Conservation (phyloP, 1,139 yeast species). For the Debaryomyces udenii region DNA sequence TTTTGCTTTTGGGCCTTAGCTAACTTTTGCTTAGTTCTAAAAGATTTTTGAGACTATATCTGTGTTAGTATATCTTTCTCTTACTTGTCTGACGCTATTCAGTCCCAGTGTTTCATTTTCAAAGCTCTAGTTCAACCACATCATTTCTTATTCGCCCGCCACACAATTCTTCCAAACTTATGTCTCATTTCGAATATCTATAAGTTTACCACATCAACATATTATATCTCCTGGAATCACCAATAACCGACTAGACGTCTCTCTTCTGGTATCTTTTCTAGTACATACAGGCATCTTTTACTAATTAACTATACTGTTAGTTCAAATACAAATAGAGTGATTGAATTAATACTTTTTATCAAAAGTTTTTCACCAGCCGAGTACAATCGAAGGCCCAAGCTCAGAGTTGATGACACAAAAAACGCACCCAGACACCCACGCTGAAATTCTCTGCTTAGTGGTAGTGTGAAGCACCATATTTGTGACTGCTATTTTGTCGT, state of each 20-base stretch:
- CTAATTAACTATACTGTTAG: slow-evolving; percentile 14
- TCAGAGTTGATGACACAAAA: too few species aligned
- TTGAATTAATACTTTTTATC: slow-evolving; percentile 5
- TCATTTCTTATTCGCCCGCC: too few species aligned
- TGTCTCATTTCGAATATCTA: too few species aligned
- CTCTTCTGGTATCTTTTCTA: slow-evolving; percentile 1
- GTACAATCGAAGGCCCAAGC: slow-evolving; percentile 3
- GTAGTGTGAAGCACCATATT: slow-evolving; percentile 3
- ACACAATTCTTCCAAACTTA: too few species aligned
- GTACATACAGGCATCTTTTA: slow-evolving; percentile 43
- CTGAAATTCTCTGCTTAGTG: background rate
- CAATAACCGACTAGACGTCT: too few species aligned
- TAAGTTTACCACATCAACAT: too few species aligned
- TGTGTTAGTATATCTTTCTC: slow-evolving; percentile 22
- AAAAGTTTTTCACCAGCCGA: slow-evolving; percentile 12
- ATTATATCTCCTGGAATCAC: too few species aligned
- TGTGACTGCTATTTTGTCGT: slow-evolving; percentile 8
- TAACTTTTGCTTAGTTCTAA: slow-evolving; percentile 98
- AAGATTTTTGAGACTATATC: slow-evolving; percentile 88
- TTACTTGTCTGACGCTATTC: too few species aligned
- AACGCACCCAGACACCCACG: slow-evolving; percentile 4
- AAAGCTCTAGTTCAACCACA: too few species aligned
- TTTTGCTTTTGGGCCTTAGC: slow-evolving; percentile 99
- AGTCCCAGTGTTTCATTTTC: too few species aligned
- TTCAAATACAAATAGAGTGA: background rate